phyloP scores from a whole-genome alignment of 169 alveolate genomes.

The Eimeria falciformis region DNA sequence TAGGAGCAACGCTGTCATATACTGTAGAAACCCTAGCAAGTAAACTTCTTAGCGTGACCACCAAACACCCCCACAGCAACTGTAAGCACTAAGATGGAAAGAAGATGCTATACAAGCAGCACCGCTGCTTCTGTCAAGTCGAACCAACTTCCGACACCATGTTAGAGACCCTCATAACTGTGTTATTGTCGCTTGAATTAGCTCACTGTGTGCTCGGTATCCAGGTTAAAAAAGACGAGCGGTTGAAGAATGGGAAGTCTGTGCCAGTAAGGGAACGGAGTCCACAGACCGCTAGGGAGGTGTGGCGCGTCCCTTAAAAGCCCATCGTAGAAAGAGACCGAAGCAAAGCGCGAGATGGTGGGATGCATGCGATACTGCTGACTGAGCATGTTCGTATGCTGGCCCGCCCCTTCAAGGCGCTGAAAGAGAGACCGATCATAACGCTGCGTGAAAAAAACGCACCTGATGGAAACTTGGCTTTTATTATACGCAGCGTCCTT shows the following conservation, averaged over 20 bases:
- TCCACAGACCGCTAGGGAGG: slow-evolving; percentile 79
- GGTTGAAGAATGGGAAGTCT: slow-evolving; percentile 91
- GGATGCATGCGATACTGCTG: slow-evolving; percentile 99
- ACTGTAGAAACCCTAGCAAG: no score
- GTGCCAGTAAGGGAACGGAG: slow-evolving; percentile 87
- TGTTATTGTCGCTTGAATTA: no score
- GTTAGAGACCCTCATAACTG: no score
- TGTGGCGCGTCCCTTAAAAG: slow-evolving; percentile 78
- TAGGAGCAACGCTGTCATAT: no score
- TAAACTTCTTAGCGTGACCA: no score
- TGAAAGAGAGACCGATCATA: slow-evolving; percentile 94
- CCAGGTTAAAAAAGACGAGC: slow-evolving; percentile 90
- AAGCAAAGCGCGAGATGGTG: slow-evolving; percentile 95
- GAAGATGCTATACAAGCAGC: no score
- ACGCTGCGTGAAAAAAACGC: slow-evolving; percentile 65
- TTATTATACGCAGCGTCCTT: no score
- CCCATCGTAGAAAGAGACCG: slow-evolving; percentile 86
- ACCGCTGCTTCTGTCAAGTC: no score
- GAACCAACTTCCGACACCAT: no score
- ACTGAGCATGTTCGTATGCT: slow-evolving; percentile 89
- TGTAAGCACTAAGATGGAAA: no score
- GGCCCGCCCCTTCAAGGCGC: slow-evolving; percentile 91
- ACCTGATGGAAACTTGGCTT: neutral
- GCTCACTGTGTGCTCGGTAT: slow-evolving; percentile 86
- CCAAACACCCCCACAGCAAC: no score